phyloP scores from a whole-genome alignment of 2,329 filamentous ascomycete genomes.

The Nemania sp. region DNA sequence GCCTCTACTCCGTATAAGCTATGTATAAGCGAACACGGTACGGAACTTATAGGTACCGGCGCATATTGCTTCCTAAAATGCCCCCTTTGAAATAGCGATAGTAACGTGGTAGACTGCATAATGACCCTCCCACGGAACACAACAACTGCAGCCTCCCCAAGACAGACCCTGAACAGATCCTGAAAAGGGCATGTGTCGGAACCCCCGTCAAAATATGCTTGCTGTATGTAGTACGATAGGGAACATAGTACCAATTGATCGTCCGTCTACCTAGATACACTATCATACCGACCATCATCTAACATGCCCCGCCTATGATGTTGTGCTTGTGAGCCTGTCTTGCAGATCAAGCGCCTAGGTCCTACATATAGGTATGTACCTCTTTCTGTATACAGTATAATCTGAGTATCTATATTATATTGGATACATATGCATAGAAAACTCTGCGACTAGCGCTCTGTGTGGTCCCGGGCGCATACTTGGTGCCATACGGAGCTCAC shows the following conservation, averaged over 20 bases:
- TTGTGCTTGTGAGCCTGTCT: slow-evolving; percentile 25
- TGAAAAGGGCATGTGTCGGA: neutral
- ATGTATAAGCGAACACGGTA: neutral
- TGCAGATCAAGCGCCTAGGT: slow-evolving; percentile 13
- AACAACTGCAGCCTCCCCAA: neutral
- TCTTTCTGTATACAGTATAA: neutral
- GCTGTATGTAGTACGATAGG: neutral
- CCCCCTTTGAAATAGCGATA: neutral
- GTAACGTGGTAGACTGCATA: neutral
- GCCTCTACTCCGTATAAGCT: too few species aligned
- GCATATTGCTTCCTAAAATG: neutral
- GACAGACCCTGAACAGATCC: neutral
- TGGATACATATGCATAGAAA: slow-evolving; percentile 37
- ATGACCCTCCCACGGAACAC: neutral
- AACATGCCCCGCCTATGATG: slow-evolving; percentile 28
- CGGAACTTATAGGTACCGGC: too few species aligned
- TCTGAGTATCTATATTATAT: slow-evolving; percentile 31
- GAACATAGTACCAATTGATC: slow-evolving; percentile 12
- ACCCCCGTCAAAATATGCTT: slow-evolving; percentile 1
- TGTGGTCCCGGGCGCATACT: slow-evolving; percentile 22
- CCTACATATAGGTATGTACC: neutral
- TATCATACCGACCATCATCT: slow-evolving; percentile 10
- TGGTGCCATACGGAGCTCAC: slow-evolving; percentile 14
- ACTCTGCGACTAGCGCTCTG: slow-evolving; percentile 36
- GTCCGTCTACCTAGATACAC: neutral